These are phyloP conservation scores for Metrosideros polymorpha DNA, from an alignment of 441 rosid genomes.

Conservation along the genomic window DNA sequence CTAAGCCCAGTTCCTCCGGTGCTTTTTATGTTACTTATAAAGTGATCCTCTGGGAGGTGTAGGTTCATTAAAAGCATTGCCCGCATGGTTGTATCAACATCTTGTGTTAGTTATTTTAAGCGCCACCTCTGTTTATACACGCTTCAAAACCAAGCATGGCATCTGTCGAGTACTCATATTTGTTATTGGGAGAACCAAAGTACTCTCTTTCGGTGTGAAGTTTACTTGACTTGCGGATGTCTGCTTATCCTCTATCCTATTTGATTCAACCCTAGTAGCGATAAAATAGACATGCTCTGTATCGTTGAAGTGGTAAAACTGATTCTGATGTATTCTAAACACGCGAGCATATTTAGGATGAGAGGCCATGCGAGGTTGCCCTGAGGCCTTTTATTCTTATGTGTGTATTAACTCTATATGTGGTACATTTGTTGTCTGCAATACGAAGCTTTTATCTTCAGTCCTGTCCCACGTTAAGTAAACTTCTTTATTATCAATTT, in stretches of 20 bases:
- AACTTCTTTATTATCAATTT: too few species aligned
- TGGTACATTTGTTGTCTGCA: background rate
- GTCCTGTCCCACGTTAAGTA: too few species aligned
- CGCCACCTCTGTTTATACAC: background rate
- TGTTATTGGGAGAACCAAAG: background rate
- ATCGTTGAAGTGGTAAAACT: background rate
- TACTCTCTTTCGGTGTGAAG: background rate
- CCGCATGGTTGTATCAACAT: background rate
- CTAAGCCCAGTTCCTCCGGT: background rate
- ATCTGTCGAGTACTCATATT: background rate
- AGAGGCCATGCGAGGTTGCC: background rate
- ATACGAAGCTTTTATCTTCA: background rate
- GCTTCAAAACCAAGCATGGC: background rate
- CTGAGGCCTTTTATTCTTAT: background rate
- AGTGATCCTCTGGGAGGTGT: background rate
- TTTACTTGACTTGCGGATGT: background rate
- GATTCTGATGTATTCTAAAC: background rate
- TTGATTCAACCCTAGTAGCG: background rate
- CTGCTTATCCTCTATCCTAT: background rate
- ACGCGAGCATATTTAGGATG: background rate
- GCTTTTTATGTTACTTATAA: background rate
- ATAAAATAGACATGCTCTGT: background rate
- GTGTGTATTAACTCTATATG: background rate
- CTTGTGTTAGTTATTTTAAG: background rate
- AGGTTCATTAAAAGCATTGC: background rate